Percentiles rank a stretch among this genome's conserved stretches.
These are phyloP conservation scores for Medicago ruthenica DNA, from an alignment of 306 rosid genomes.

Conservation along the genomic window DNA sequence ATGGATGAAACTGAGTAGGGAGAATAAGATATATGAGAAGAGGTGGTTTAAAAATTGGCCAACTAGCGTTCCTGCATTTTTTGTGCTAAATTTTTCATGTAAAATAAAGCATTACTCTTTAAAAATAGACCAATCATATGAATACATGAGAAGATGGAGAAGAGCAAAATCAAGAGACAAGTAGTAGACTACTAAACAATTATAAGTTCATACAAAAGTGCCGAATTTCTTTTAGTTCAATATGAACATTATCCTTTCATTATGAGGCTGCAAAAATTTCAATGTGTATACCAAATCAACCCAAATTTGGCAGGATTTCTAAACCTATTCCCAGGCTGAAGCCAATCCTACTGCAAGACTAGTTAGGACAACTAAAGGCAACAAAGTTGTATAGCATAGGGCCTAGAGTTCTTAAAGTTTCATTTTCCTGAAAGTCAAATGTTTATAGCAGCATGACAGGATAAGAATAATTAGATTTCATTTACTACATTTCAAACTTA, in stretches of 20 bases:
- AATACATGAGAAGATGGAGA: no score
- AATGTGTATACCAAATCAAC: no score
- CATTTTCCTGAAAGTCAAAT: conserved; percentile 17
- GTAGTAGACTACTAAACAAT: background rate
- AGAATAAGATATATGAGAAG: no score
- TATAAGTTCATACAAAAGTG: background rate
- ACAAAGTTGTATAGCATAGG: conserved; percentile 21
- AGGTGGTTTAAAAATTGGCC: background rate
- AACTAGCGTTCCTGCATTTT: no score
- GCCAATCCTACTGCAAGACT: conserved; percentile 16
- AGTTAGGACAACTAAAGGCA: conserved; percentile 37
- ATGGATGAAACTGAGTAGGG: no score
- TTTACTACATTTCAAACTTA: background rate
- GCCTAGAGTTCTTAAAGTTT: conserved; percentile 20
- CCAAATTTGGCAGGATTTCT: background rate
- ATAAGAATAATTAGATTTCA: conserved; percentile 25
- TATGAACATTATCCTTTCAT: conserved; percentile 2
- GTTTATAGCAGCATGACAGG: conserved; percentile 5
- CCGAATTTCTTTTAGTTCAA: background rate
- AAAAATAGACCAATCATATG: no score
- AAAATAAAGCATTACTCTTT: no score
- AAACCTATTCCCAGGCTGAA: conserved; percentile 33
- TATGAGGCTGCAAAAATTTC: background rate
- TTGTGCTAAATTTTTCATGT: no score
- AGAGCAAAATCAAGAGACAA: no score